These are phyloP conservation scores for Citrus trifoliata DNA, from an alignment of 345 rosid species.

Conservation along the genomic window DNA sequence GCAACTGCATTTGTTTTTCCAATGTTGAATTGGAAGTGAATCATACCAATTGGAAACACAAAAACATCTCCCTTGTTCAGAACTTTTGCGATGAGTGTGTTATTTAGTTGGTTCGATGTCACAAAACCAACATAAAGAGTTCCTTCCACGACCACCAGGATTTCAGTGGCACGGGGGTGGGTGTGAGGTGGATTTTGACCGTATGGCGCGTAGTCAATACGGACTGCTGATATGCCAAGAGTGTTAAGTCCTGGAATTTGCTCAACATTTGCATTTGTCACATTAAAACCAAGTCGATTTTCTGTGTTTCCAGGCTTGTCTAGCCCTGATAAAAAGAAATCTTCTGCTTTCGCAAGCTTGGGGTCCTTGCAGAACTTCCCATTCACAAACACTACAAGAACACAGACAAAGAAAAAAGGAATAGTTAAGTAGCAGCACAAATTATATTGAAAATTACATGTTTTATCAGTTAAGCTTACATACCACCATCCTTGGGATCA, in stretches of 20 bases:
- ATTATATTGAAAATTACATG: too few species aligned
- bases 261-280: constrained; percentile 5
- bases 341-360: constrained; percentile 18
- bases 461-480: too few species aligned
- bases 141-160: constrained; percentile 18
- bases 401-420: not conserved
- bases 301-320: constrained; percentile 12
- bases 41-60: constrained; percentile 31
- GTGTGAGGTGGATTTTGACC: constrained; percentile 32
- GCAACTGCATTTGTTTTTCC: constrained; percentile 25
- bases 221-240: constrained; percentile 25
- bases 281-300: constrained; percentile 8
- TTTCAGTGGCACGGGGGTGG: constrained; percentile 22
- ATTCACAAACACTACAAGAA: constrained; percentile 22
- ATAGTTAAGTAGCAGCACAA: too few species aligned
- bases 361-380: constrained; percentile 38
- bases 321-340: constrained; percentile 24
- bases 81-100: constrained; percentile 19
- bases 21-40: constrained; percentile 32
- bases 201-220: constrained; percentile 26
- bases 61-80: constrained; percentile 26
- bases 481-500: constrained; percentile 5
- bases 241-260: constrained; percentile 32
- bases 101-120: constrained; percentile 13
- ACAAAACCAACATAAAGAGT: constrained; percentile 24